Base-by-base conservation (phyloP, 768 basidiomycete genomes). In the Psilocybe cyanescens region DNA sequence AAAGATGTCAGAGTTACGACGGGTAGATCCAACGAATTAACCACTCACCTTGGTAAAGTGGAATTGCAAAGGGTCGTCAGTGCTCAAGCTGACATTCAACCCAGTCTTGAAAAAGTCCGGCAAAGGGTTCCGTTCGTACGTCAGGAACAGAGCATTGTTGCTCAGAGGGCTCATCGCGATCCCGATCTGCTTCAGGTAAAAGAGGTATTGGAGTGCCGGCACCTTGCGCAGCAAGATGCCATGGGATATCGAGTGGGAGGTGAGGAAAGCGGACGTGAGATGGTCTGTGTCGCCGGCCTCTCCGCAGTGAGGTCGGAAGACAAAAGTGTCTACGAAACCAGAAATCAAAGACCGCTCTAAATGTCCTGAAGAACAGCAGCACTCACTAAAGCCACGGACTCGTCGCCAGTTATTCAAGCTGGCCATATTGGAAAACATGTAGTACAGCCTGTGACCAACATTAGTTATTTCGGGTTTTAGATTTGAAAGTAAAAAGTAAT, bases 221-320 rank as follows among this genome's bases (percentile, higher is more conserved):
- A 99, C 97, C 75, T 99, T 99, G 60, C 97, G 91, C 8, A 99
- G 84, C 17, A 98, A 81, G 73, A 99, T 99, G n/a, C 97, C 97
- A 70, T 99, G 97, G 8, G 97, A 98, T 71, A 99, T 99, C 1
- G 96, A 98, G 71, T 99, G 97, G 2, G 96, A 91, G 1, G 95
- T 95, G 24, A 99, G 82, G 85, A 95, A 99, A 2, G 97, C 92
- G 2, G 97, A 94, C 0, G 96, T 93, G 9, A 99, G 84, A 73
- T 99, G 97, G 73, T 99, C 97, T 0, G 97, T 92, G 72, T 99
- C 97, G 30, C 97, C 97, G 0, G 97, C 97, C 81, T 99, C 97
- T 54, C 97, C 97, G 33, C 91, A 92, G 74, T 99, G 97, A 0
- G 97, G 97, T 33, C 97, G 90, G 61, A 99, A 86, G 45, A 98